Evolutionary conservation across 2,329 filamentous ascomycete genomes (phyloP).

Genomic region (Fusarium brevicatenulatum): DNA sequence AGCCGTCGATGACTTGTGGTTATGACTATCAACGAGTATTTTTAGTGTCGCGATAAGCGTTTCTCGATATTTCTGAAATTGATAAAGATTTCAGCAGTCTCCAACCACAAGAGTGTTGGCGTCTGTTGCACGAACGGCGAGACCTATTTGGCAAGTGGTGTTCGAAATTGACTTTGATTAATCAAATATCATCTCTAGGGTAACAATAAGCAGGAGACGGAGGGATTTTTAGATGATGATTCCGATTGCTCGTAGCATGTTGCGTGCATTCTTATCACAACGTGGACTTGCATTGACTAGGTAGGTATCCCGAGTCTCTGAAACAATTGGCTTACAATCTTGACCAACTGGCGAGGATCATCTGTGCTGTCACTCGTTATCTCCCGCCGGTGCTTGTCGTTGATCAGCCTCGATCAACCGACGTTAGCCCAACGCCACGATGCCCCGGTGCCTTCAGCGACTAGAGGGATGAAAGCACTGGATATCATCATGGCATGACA

Average conservation of each 20-base stretch:
- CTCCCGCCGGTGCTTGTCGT: background rate
- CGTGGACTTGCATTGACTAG: slow-evolving; percentile 8
- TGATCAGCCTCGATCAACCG: slow-evolving; percentile 4
- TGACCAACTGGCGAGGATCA: slow-evolving; percentile 2
- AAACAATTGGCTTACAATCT: slow-evolving; percentile 2
- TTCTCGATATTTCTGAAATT: background rate
- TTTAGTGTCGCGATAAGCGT: background rate
- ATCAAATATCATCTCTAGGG: background rate
- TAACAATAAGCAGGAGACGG: background rate
- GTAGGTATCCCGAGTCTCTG: background rate
- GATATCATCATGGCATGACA: background rate
- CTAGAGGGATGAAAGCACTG: background rate
- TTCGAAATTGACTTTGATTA: background rate
- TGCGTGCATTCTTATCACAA: slow-evolving; percentile 15
- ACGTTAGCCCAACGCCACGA: background rate
- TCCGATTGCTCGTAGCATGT: background rate
- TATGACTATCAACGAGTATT: background rate
- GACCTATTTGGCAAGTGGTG: background rate
- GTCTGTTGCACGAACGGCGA: background rate
- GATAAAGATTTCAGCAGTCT: background rate
- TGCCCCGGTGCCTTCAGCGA: slow-evolving; percentile 5
- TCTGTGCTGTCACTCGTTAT: slow-evolving; percentile 4
- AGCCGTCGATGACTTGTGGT: background rate
- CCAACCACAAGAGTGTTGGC: background rate
- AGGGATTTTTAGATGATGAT: background rate